Evolutionary conservation across 73 alveolate genomes (phyloP), one percentile per base, ranked within the genome.

Genomic region (Tetrahymena malaccensis): DNA sequence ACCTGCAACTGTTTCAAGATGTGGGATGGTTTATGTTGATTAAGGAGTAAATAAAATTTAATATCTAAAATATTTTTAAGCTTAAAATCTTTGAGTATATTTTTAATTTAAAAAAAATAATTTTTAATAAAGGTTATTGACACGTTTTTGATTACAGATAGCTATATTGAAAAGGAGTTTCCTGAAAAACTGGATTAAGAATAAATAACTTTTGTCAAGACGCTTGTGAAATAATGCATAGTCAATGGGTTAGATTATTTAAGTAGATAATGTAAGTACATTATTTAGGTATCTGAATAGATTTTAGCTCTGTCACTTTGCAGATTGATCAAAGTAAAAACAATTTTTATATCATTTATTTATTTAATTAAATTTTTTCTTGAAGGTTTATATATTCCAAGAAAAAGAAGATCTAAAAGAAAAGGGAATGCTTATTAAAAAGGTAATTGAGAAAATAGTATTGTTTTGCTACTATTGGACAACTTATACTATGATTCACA

Each of bases 11-110:
- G 97, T 97, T 25, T 43, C 96, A 55, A 96, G 98, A 95, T 97
- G 98, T 85, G 98, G 98, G 7, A 97, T 97, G 98, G 98, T 97
- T 1, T 98, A 98, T 94, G 94, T 98, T 37, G 99, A 98, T 17
- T 97, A 97, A 43, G 96, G 94, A 55, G 98, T 96, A 70, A 50
- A 50, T 50, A 50, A 50, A 19, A 19, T 50, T 15, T 50, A n/a
- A n/a, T 19, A 19, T 50, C 16, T 19, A 50, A 5, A 50, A 50
- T 70, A 19, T 22, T 70, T 70, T 4, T n/a, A n/a, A 19, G 17
- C 37, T 70, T 70, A 0, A 25, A 56, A 13, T 56, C 0, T 56
- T 70, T 19, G 89, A 12, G 37, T 27, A 25, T 25, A 19, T 70
- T 9, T 27, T n/a, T 19, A 12, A 16, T n/a, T 57, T 57, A 16